Evolutionary conservation across 768 basidiomycete species (phyloP).

Genomic region (button mushroom (Agaricus bisporus)): DNA sequence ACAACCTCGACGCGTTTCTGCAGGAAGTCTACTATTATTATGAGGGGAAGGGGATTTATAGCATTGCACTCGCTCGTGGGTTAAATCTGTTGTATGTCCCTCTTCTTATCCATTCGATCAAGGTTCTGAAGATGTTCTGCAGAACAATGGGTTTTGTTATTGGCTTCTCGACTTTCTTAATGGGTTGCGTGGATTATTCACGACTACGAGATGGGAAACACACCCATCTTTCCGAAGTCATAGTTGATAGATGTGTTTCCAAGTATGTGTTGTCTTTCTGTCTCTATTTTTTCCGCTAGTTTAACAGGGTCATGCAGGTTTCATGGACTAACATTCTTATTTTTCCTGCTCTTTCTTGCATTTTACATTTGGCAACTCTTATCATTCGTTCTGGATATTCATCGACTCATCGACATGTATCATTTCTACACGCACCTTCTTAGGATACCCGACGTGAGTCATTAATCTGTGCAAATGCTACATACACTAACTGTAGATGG

Average conservation of each 20-base stretch:
- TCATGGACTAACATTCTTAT: slow-evolving; percentile 77
- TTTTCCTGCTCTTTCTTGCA: slow-evolving; percentile 77
- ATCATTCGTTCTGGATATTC: slow-evolving; percentile 67
- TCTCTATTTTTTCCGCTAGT: background rate
- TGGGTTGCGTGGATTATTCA: slow-evolving; percentile 93
- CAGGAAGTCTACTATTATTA: slow-evolving; percentile 97
- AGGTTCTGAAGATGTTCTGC: slow-evolving; percentile 19
- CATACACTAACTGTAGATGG: slow-evolving; percentile 6
- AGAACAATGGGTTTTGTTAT: slow-evolving; percentile 99
- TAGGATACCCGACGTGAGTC: slow-evolving; percentile 83
- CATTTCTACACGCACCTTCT: slow-evolving; percentile 93
- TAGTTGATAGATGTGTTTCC: slow-evolving; percentile 80
- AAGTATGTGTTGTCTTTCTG: slow-evolving; percentile 43
- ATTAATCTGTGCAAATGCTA: background rate
- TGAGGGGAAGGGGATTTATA: slow-evolving; percentile 93
- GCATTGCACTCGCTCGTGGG: slow-evolving; percentile 84
- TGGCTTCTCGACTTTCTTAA: slow-evolving; percentile 92
- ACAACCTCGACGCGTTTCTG: slow-evolving; percentile 92
- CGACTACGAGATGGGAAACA: slow-evolving; percentile 62
- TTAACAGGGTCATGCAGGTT: slow-evolving; percentile 41
- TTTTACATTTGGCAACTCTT: slow-evolving; percentile 89
- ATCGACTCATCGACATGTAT: slow-evolving; percentile 89
- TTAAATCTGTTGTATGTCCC: slow-evolving; percentile 88
- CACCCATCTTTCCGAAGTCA: slow-evolving; percentile 69
- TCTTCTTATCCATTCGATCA: slow-evolving; percentile 8